A percentile compares a stretch with the other conserved stretches of the same genome.
These are phyloP conservation scores for Bipolaris oryzae DNA, from an alignment of 2,329 filamentous ascomycete genomes.

Conservation along the genomic window DNA sequence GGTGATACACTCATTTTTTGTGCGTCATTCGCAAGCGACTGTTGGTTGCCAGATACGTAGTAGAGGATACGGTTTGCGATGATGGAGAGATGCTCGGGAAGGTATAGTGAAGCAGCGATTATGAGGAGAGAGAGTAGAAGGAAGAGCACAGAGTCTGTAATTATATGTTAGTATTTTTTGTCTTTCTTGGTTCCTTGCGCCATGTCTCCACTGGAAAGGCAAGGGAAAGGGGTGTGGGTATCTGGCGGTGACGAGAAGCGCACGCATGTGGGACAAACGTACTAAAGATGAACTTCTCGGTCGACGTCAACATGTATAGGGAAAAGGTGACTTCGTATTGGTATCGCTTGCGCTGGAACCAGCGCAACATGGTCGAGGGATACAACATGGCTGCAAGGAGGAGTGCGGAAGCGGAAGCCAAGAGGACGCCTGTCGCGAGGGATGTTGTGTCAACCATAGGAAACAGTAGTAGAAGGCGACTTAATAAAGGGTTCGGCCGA, in stretches of 20 bases:
- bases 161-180: background rate
- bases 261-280: constrained; percentile 48
- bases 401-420: constrained; percentile 47
- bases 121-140: constrained; percentile 84
- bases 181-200: background rate
- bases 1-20: constrained; percentile 20
- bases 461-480: background rate
- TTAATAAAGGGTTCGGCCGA: background rate
- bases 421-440: constrained; percentile 45
- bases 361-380: constrained; percentile 69
- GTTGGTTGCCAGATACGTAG: constrained; percentile 85
- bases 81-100: constrained; percentile 86
- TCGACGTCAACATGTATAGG: constrained; percentile 95
- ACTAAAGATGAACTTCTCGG: constrained; percentile 98
- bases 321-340: constrained; percentile 98
- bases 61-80: constrained; percentile 88
- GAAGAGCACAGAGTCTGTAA: constrained; percentile 84
- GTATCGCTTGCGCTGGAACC: constrained; percentile 94
- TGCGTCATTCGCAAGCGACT: constrained; percentile 25
- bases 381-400: constrained; percentile 54
- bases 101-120: constrained; percentile 88
- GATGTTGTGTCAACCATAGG: constrained; percentile 44
- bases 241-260: background rate
- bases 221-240: no score
- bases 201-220: background rate